These are phyloP conservation scores for Platanthera zijinensis DNA, from an alignment of 106 monocot species.

Conservation along the genomic window DNA sequence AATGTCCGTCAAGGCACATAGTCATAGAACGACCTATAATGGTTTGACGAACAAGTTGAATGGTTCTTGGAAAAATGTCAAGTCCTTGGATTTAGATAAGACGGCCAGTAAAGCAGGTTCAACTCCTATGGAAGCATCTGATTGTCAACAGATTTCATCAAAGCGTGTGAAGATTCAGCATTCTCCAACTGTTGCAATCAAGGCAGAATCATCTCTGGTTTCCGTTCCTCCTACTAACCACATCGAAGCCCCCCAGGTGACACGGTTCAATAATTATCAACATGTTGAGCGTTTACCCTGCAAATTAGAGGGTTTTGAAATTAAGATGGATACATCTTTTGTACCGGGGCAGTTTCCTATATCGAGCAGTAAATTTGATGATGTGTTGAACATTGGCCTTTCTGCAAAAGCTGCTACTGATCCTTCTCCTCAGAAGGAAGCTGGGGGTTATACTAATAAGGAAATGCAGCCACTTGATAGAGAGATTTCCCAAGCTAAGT, in stretches of 20 bases:
- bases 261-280: slow-evolving; percentile 16
- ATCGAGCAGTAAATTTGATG: slow-evolving; percentile 20
- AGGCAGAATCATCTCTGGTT: slow-evolving; percentile 37
- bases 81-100: slow-evolving; percentile 21
- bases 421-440: slow-evolving; percentile 22
- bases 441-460: slow-evolving; percentile 30
- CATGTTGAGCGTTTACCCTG: slow-evolving; percentile 9
- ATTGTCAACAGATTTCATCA: slow-evolving; percentile 30
- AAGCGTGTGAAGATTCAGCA: slow-evolving; percentile 65
- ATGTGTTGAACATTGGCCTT: slow-evolving; percentile 13
- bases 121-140: slow-evolving; percentile 34
- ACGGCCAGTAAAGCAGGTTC: slow-evolving; percentile 16
- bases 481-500: slow-evolving; percentile 23
- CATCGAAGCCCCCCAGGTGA: slow-evolving; percentile 20
- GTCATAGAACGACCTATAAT: slow-evolving; percentile 18
- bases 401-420: slow-evolving; percentile 14
- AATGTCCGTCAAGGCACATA: slow-evolving; percentile 23
- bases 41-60: slow-evolving; percentile 18
- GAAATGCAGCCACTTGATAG: slow-evolving; percentile 39
- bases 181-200: slow-evolving; percentile 17
- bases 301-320: slow-evolving; percentile 33
- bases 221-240: slow-evolving; percentile 29
- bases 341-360: slow-evolving; percentile 15
- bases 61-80: slow-evolving; percentile 21
- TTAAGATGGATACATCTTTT: slow-evolving; percentile 36